phyloP scores from a whole-genome alignment of 2,329 filamentous ascomycete species.

The Botrytis deweyae region DNA sequence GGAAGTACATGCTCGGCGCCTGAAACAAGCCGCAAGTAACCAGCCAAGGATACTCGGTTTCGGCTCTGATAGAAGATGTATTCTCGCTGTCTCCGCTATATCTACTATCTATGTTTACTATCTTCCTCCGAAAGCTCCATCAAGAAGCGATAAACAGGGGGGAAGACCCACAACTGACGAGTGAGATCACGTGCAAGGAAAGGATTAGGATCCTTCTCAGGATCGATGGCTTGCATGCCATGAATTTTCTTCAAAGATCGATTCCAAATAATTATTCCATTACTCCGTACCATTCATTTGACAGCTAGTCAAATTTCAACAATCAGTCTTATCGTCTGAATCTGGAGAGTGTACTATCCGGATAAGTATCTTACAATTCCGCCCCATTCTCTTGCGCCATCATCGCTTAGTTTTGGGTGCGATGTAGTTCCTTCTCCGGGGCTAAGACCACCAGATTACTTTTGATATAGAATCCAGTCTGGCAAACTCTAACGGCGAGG shows the following conservation, averaged over 20 bases:
- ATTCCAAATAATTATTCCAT: background rate
- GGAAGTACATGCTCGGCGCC: background rate
- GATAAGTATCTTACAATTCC: background rate
- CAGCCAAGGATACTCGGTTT: background rate
- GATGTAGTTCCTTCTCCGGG: too few relatives aligned
- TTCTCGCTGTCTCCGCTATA: background rate
- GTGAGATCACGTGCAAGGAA: background rate
- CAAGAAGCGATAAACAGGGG: background rate
- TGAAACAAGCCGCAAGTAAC: background rate
- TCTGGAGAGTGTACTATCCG: background rate
- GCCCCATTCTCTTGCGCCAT: background rate
- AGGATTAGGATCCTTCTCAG: constrained; percentile 3
- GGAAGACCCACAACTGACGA: background rate
- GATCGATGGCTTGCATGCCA: background rate
- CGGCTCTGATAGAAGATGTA: background rate
- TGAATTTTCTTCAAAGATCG: background rate
- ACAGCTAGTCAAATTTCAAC: background rate
- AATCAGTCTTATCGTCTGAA: background rate
- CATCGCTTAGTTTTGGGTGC: background rate
- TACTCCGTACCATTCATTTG: background rate
- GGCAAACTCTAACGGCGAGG: background rate
- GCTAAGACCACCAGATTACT: background rate
- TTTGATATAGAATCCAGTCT: background rate
- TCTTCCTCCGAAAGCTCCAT: constrained; percentile 12
- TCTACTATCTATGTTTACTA: background rate